phyloP scores from a whole-genome alignment of 140 eudicot species.

The Flaveria floridana region DNA sequence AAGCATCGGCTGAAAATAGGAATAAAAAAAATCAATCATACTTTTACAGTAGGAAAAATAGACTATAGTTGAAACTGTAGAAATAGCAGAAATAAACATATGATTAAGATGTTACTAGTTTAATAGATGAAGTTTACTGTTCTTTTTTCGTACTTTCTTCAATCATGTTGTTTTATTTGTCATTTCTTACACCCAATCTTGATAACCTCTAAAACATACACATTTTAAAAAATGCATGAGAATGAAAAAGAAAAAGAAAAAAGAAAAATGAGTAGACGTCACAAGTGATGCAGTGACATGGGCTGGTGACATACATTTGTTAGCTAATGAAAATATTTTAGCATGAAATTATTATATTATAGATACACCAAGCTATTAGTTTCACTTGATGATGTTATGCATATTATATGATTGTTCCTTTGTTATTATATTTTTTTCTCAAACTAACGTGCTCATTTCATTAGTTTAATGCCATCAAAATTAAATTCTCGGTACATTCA shows the following conservation, averaged over 20 bases:
- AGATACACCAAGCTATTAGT: background rate
- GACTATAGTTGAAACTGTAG: background rate
- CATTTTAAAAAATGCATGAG: background rate
- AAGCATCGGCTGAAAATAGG: constrained; percentile 87
- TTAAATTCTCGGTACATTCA: background rate
- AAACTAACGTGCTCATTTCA: background rate
- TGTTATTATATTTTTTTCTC: background rate
- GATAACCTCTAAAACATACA: constrained; percentile 1
- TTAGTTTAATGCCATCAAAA: background rate
- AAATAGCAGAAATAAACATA: background rate
- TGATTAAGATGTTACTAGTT: background rate
- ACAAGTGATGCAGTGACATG: background rate
- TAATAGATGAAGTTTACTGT: background rate
- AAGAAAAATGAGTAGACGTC: constrained; percentile 1
- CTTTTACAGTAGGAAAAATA: background rate
- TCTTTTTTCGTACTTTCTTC: background rate
- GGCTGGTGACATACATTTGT: constrained; percentile 13
- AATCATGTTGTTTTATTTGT: background rate
- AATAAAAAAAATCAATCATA: background rate
- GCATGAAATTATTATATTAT: background rate
- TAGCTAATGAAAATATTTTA: background rate
- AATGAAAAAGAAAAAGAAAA: background rate
- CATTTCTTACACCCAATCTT: background rate
- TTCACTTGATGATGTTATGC: background rate
- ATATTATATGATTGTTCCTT: background rate